Evolutionary conservation across 768 basidiomycete species (phyloP), one percentile per base, ranked within the genome.

Genomic region (Polyporus arcularius): DNA sequence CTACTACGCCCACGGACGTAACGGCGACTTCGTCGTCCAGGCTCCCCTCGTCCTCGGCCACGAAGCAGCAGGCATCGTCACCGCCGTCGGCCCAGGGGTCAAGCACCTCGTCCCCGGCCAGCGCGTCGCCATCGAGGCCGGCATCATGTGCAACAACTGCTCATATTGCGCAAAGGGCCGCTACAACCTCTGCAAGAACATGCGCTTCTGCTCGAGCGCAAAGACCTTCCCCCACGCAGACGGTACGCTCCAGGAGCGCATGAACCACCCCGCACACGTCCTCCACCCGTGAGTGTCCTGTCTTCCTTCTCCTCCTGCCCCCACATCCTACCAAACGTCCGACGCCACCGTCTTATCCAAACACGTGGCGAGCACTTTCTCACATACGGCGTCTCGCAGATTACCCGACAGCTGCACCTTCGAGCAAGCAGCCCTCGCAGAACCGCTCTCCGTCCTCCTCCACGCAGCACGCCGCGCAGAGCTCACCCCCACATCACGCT

Each of bases 151-250:
- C 77, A 84, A 85, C 58, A 78, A 79, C 43, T 94, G 92, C 76
- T 73, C 78, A 35, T 87, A 80, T 71, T 94, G 92, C 75, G 64
- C 74, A 40, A 79, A 84, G 62, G 91, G 90, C 14, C 84, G 93
- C 21, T 98, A 98, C 79, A 98, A 98, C 78, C 85, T 98, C 60
- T 98, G 96, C 82, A 87, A 87, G 62, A 78, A 80, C 65, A 86
- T 98, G 86, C 85, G 91, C 65, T 98, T 98, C 78, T 90, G 90
- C 65, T 88, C 86, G 63, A 90, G 87, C 60, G 96, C 96, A 46
- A 90, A 95, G 71, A 91, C 91, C 28, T 94, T 89, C 74, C 96
- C 96, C 53, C 96, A 98, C 71, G 80, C 88, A 31, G 96, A 98
- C 67, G 96, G 96, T 8, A 96, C 94, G 11, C 83, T 98, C 35